Percentiles rank a stretch among this genome's conserved stretches.
These are phyloP conservation scores for Groenewaldozyma sp. DNA, from an alignment of 1,139 yeast species.

Conservation along the genomic window DNA sequence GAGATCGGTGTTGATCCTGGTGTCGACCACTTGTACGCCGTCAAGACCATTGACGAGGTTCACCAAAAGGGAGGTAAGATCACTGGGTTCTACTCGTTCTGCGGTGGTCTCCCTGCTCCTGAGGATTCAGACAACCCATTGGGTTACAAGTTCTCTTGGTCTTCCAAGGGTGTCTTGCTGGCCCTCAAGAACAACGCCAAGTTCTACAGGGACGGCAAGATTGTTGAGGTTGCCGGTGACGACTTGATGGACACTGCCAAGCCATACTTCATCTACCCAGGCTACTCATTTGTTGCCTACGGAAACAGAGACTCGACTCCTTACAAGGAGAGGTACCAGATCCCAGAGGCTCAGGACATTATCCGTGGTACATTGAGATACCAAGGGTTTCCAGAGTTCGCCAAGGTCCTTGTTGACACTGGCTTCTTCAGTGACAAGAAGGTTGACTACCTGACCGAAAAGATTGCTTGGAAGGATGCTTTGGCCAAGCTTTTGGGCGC, in stretches of 20 bases:
- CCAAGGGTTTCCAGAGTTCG: slow-evolving; percentile 98
- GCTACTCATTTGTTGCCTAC: slow-evolving; percentile 87
- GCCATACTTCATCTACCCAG: slow-evolving; percentile 94
- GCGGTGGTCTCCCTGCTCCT: slow-evolving; percentile 99
- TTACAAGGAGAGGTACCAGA: slow-evolving; percentile 81
- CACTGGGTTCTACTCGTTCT: slow-evolving; percentile 86
- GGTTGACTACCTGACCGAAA: slow-evolving; percentile 42
- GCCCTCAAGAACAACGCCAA: slow-evolving; percentile 92
- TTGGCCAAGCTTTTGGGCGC: slow-evolving; percentile 69
- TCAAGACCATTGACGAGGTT: slow-evolving; percentile 95
- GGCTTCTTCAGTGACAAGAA: slow-evolving; percentile 82
- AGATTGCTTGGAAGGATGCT: slow-evolving; percentile 81
- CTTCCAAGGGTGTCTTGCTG: slow-evolving; percentile 92
- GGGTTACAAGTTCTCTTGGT: slow-evolving; percentile 99
- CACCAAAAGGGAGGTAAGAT: slow-evolving; percentile 88
- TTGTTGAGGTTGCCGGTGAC: slow-evolving; percentile 73
- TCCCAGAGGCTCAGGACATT: slow-evolving; percentile 96
- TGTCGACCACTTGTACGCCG: slow-evolving; percentile 95
- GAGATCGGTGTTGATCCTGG: slow-evolving; percentile 82
- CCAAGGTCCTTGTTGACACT: slow-evolving; percentile 87
- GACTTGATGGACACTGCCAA: slow-evolving; percentile 92
- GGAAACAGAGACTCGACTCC: slow-evolving; percentile 98
- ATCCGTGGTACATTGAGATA: slow-evolving; percentile 94
- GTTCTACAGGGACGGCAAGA: slow-evolving; percentile 77
- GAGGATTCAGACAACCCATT: slow-evolving; percentile 95